Evolutionary conservation across 1,139 yeast genomes (phyloP).

Genomic region (Ogataea hybrid): DNA sequence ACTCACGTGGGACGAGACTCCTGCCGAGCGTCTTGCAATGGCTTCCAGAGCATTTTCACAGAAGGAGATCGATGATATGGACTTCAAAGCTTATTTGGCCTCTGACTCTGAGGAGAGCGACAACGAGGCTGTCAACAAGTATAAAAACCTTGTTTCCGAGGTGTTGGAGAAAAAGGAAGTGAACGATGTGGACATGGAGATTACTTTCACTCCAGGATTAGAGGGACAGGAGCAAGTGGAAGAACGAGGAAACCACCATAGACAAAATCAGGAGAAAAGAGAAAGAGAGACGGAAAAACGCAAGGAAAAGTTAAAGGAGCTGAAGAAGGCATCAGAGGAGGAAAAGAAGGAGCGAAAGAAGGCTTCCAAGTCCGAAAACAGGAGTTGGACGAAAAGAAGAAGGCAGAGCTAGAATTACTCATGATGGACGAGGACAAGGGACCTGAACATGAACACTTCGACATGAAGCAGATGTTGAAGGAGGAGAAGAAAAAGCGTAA

Average conservation of each 20-base stretch:
- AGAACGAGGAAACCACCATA: conserved; percentile 70
- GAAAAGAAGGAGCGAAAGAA: conserved; percentile 52
- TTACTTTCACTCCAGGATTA: conserved; percentile 90
- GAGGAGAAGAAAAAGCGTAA: conserved; percentile 65
- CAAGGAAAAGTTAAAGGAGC: conserved; percentile 65
- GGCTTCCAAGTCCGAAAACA: conserved; percentile 22
- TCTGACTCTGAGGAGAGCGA: conserved; percentile 72
- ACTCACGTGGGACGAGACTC: conserved; percentile 98
- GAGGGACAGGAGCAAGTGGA: conserved; percentile 37
- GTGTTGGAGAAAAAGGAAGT: conserved; percentile 39
- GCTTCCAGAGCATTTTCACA: conserved; percentile 83
- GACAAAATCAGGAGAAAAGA: conserved; percentile 85
- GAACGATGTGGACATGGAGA: conserved; percentile 84
- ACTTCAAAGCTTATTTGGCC: conserved; percentile 91
- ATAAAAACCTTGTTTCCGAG: conserved; percentile 46
- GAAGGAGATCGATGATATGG: conserved; percentile 94
- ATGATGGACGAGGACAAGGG: conserved; percentile 68
- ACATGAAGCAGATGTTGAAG: conserved; percentile 73
- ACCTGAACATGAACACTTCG: conserved; percentile 60
- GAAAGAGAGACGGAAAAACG: conserved; percentile 87
- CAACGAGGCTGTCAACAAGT: conserved; percentile 45
- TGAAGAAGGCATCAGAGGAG: conserved; percentile 76
- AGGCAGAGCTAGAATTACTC: conserved; percentile 71
- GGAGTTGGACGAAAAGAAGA: conserved; percentile 41
- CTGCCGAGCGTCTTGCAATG: conserved; percentile 79